These are phyloP conservation scores for Bryoglossum gracile DNA, from an alignment of 495 filamentous ascomycete genomes.

Conservation along the genomic window DNA sequence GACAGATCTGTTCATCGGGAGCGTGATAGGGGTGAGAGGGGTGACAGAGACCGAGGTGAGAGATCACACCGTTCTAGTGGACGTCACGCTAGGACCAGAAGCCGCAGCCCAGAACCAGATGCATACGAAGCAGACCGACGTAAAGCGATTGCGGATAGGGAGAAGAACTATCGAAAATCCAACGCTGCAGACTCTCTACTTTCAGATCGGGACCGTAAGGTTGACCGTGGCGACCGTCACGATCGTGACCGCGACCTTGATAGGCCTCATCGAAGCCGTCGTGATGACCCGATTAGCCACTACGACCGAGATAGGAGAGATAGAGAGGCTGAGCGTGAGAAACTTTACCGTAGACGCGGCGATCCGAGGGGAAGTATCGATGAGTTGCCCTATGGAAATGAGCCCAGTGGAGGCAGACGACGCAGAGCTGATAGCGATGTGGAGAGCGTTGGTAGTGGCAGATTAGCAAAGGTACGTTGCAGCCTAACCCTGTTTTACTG, in stretches of 20 bases:
- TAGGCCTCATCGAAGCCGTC: constrained; percentile 32
- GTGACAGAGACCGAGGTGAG: constrained; percentile 50
- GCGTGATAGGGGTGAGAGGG: constrained; percentile 20
- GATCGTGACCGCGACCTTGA: constrained; percentile 35
- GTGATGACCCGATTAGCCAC: constrained; percentile 31
- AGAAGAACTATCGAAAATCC: constrained; percentile 76
- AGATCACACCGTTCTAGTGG: constrained; percentile 52
- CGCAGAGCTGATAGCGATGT: constrained; percentile 69
- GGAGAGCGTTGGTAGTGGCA: constrained; percentile 59
- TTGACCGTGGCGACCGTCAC: constrained; percentile 23
- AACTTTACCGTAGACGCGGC: constrained; percentile 74
- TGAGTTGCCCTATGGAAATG: constrained; percentile 84
- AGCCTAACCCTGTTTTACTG: background rate
- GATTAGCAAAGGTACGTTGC: constrained; percentile 51
- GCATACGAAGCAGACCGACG: constrained; percentile 83
- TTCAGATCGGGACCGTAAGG: constrained; percentile 42
- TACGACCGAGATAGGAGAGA: constrained; percentile 39
- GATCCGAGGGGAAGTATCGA: constrained; percentile 67
- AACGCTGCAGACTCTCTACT: constrained; percentile 57
- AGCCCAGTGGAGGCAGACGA: constrained; percentile 52
- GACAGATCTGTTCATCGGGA: constrained; percentile 51
- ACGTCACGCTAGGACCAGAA: constrained; percentile 48
- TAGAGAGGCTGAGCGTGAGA: constrained; percentile 53
- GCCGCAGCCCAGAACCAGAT: constrained; percentile 77
- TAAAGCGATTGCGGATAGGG: constrained; percentile 78